Conservation (phyloP, 768 basidiomycete species). For the Kwoniella newhampshirensis region DNA sequence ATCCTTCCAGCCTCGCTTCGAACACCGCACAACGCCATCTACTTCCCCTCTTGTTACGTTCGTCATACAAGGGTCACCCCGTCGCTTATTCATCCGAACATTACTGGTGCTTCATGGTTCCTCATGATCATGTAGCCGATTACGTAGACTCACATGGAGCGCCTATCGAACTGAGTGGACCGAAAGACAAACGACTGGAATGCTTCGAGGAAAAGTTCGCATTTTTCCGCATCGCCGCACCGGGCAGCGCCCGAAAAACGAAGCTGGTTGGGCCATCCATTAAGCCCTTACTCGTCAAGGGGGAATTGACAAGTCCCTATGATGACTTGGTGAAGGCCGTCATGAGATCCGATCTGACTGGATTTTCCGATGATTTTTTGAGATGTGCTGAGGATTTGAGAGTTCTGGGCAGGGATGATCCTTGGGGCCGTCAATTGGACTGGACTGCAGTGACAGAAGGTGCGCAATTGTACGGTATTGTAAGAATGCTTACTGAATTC, state of each 20-base stretch:
- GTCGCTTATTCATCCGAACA: slow-evolving; percentile 61
- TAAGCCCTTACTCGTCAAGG: slow-evolving; percentile 25
- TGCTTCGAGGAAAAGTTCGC: slow-evolving; percentile 17
- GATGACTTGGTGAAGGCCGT: slow-evolving; percentile 20
- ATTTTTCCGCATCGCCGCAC: slow-evolving; percentile 34
- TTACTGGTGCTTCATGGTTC: slow-evolving; percentile 61
- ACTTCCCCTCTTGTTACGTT: slow-evolving; percentile 67
- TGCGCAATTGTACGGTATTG: background rate
- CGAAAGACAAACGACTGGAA: slow-evolving; percentile 29
- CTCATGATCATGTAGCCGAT: slow-evolving; percentile 18
- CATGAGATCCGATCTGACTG: slow-evolving; percentile 4
- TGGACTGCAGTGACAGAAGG: slow-evolving; percentile 19
- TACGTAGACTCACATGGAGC: slow-evolving; percentile 30
- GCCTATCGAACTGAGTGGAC: slow-evolving; percentile 26
- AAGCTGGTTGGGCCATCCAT: slow-evolving; percentile 37
- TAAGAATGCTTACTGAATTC: too few species aligned
- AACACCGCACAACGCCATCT: slow-evolving; percentile 56
- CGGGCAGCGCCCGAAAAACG: slow-evolving; percentile 15
- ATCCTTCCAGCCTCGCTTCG: slow-evolving; percentile 20
- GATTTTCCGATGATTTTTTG: slow-evolving; percentile 17
- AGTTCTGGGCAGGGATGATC: slow-evolving; percentile 11
- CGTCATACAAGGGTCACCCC: slow-evolving; percentile 65
- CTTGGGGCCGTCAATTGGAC: slow-evolving; percentile 39
- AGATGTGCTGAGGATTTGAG: slow-evolving; percentile 30
- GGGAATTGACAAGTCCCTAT: slow-evolving; percentile 31